Evolutionary conservation across 1,139 yeast genomes (phyloP), one percentile per base, ranked within the genome.

Genomic region (Magnusiomyces ingens): DNA sequence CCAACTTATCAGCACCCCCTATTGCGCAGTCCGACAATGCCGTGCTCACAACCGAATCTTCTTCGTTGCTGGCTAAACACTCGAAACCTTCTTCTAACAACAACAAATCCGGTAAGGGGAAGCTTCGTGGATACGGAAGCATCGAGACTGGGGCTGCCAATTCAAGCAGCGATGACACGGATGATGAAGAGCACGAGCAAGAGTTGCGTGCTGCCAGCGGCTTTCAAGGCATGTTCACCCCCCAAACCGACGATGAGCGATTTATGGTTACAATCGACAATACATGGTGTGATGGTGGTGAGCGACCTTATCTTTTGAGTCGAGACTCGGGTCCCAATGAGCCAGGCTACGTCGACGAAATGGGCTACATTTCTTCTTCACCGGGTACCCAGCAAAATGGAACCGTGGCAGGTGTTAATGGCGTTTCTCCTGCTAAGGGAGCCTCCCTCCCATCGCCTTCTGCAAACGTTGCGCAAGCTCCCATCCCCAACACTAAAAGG

Each of bases 171-270:
- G n/a, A 36, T n/a, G 49, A 54, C 50, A 50, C 52, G 22, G 58
- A 59, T 41, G 65, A 66, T 3, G 64, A 65, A 3, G 53, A 65
- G 2, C 48, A 55, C 17, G 58, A 59, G 10, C 64, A 65, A 3
- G 74, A 71, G 51, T 63, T 70, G 1, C 68, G 68, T 53, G 65
- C 65, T 35, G 65, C 70, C 3, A 62, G 66, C 1, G 60, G 56
- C n/a, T 38, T 48, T 13, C 45, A 48, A 2, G 50, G 50, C 22
- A 48, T 48, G 52, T 49, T 45, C 22, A 50, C 49, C 10, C 51
- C 53, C 2, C 50, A 48, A 40, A 44, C 50, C 2, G 53, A 19
- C 12, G 55, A 53, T 40, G 55, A 53, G 18, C 38, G 45, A 12
- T 44, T 53, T 5, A 40, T 35, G n/a, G 47, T 53, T 12, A 47